Base-by-base conservation (phyloP, 768 basidiomycete species). In the Glaciozyma antarctica region DNA sequence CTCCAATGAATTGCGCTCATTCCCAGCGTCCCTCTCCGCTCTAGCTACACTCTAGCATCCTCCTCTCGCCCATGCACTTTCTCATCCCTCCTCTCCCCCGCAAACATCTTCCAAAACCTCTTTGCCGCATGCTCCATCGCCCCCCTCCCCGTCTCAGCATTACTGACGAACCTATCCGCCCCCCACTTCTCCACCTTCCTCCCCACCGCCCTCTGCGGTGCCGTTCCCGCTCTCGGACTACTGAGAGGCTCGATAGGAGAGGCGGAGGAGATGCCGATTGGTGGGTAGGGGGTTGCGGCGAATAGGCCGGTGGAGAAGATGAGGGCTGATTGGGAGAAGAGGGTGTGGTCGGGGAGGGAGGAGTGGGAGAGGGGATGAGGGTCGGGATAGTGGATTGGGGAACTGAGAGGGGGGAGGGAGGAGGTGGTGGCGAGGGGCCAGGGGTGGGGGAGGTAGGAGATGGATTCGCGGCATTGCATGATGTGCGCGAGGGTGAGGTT, bases 321-420 rank as follows among this genome's bases (percentile, higher is more conserved):
- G 41, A 68, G 58, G n/a, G 70, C 70, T 10, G 70, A 67, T 47
- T 71, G 70, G 17, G 64, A 61, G 59, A 71, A 71, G 54, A 71
- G 66, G 1, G 70, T 71, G 7, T 63, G 53, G 0, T 66, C 47
- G 3, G 70, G 66, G 58, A 71, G 58, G 10, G 70, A 44, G 9
- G 70, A 64, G 57, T 67, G 70, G 21, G 66, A 60, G 24, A 67
- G 57, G 9, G 65, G 69, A 58, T 70, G 65, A 24, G 58, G 52
- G 52, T 47, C 15, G 22, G 34, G 22, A 22, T 24, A 0, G 65
- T 60, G 3, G 65, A 56, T 16, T 43, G 45, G 62, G 65, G 16
- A 26, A 24, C 41, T 58, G 5, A 41, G 53, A 9, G 68, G 68
- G 9, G 34, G 22, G 38, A 57, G 55, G 38, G 34, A 4, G 16